phyloP scores from a whole-genome alignment of 2,329 filamentous ascomycete species.

The Clonostachys sp. region DNA sequence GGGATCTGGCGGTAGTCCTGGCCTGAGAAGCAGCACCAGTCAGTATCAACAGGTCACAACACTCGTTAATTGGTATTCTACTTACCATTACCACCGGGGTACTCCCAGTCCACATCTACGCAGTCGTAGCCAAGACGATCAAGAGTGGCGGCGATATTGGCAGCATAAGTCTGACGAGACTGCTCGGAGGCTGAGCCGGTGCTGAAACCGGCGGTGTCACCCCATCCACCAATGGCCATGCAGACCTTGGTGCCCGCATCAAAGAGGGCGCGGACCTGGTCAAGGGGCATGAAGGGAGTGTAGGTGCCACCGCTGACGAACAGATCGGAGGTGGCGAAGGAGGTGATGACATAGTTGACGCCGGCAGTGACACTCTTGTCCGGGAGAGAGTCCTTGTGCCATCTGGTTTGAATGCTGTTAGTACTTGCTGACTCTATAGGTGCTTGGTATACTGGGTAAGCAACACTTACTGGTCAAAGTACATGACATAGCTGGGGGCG shows the following conservation, averaged over 20 bases:
- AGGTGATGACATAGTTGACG: conserved; percentile 50
- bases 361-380: conserved; percentile 28
- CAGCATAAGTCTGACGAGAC: conserved; percentile 46
- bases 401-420: conserved; percentile 4
- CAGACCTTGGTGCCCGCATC: conserved; percentile 50
- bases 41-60: not conserved
- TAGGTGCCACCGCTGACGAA: conserved; percentile 40
- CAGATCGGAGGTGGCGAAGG: conserved; percentile 44
- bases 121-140: conserved; percentile 55
- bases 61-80: not conserved
- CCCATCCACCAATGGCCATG: conserved; percentile 64
- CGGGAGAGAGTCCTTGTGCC: conserved; percentile 28
- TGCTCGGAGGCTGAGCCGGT: conserved; percentile 38
- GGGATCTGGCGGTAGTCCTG: conserved; percentile 61
- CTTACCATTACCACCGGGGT: conserved; percentile 52
- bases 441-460: not conserved
- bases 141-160: conserved; percentile 51
- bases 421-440: not conserved
- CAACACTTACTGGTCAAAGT: conserved; percentile 38
- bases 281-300: conserved; percentile 47
- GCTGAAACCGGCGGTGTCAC: conserved; percentile 53
- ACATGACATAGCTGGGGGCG: conserved; percentile 28
- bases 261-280: conserved; percentile 47
- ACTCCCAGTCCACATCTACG: conserved; percentile 67
- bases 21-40: conserved; percentile 14